Evolutionary conservation across 345 rosid species (phyloP).

Genomic region (Hevea brasiliensis): DNA sequence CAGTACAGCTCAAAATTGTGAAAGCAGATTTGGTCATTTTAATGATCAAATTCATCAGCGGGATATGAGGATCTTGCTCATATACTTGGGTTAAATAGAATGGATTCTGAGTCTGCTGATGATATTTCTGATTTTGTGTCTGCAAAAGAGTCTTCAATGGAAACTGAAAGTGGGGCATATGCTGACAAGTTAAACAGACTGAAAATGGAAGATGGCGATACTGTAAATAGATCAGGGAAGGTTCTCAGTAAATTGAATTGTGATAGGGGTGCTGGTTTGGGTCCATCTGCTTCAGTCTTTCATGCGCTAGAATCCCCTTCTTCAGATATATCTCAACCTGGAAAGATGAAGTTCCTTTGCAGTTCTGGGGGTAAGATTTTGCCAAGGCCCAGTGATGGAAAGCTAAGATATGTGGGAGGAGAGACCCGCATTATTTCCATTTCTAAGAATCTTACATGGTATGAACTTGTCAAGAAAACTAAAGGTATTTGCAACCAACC

Average conservation of each 20-base stretch:
- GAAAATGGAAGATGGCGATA: constrained; percentile 36
- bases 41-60: constrained; percentile 39
- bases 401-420: constrained; percentile 68
- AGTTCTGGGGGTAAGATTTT: constrained; percentile 67
- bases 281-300: constrained; percentile 28
- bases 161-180: constrained; percentile 39
- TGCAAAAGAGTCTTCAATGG: constrained; percentile 35
- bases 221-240: constrained; percentile 35
- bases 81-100: constrained; percentile 56
- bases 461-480: constrained; percentile 58
- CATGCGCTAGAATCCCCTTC: constrained; percentile 31
- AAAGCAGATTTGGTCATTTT: constrained; percentile 26
- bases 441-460: constrained; percentile 48
- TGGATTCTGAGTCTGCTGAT: constrained; percentile 50
- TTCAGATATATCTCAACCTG: constrained; percentile 29
- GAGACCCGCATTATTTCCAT: constrained; percentile 64
- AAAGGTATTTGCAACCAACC: constrained; percentile 45
- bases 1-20: constrained; percentile 23
- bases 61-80: constrained; percentile 42
- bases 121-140: constrained; percentile 47
- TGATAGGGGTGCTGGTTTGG: constrained; percentile 33
- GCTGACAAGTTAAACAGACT: constrained; percentile 37
- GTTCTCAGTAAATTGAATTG: constrained; percentile 45
- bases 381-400: constrained; percentile 67
- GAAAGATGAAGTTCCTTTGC: constrained; percentile 62